Base-by-base conservation (phyloP, 495 filamentous ascomycete genomes). In the Annulohypoxylon bovei region DNA sequence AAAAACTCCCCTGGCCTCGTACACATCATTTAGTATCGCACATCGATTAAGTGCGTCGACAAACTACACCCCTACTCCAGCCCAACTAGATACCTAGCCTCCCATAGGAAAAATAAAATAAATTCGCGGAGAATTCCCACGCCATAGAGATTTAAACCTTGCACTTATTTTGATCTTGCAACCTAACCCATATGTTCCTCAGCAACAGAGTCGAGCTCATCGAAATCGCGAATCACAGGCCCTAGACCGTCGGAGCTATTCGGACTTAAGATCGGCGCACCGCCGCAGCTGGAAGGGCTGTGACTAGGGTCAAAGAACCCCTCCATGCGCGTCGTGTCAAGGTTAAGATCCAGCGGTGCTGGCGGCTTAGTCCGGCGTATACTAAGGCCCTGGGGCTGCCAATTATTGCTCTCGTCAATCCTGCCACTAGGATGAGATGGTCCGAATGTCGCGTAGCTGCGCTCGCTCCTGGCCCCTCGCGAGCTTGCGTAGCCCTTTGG, bases 141-240 rank as follows among this genome's bases (percentile, higher is more conserved):
- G n/a, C n/a, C n/a, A n/a, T n/a, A n/a, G n/a, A n/a, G n/a, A n/a
- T n/a, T n/a, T n/a, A n/a, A n/a, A n/a, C n/a, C n/a, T n/a, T n/a
- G n/a, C n/a, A n/a, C 0, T 20, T 7, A 25, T 18, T 23, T 25
- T 8, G 8, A 11, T 47, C 4, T 4, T 20, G 11, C 4, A 47
- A 3, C 18, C 23, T 50, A 50, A 28, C 11, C 12, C 3, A 27
- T 9, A 5, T 50, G 28, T 32, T 76, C 74, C 62, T 76, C 71
- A 0, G 44, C 66, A 16, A 76, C 74, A 2, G 68, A 74, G 5
- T 79, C 78, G 40, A 83, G 67, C 67, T 81, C 81, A 50, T 83
- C 81, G 65, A 83, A 83, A 62, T 83, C 81, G 62, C 77, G 70
- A 47, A 83, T 82, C 54, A 81, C 70, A 7, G 78, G 81, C 4